These are phyloP conservation scores for Sarcodon aspratus DNA, from an alignment of 768 basidiomycete species.

Conservation along the genomic window DNA sequence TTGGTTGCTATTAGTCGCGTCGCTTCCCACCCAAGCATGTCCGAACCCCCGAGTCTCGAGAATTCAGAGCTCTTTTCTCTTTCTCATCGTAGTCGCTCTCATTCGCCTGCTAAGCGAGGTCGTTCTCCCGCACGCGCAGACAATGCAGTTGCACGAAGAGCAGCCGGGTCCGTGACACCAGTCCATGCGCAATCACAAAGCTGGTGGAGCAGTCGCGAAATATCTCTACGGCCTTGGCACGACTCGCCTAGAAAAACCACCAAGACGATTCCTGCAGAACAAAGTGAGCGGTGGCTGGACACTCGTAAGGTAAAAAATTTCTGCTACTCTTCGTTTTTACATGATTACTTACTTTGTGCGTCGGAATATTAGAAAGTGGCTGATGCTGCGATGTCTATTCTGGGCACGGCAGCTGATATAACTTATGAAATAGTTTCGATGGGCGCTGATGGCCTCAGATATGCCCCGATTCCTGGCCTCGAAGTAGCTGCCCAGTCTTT, in stretches of 20 bases:
- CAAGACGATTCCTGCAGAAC: constrained; percentile 14
- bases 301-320: constrained; percentile 13
- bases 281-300: constrained; percentile 15
- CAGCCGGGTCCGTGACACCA: too few species aligned
- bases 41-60: too few species aligned
- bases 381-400: constrained; percentile 23
- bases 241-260: constrained; percentile 10
- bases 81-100: too few species aligned
- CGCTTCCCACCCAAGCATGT: too few species aligned
- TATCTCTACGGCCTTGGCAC: constrained; percentile 14
- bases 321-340: background rate
- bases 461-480: constrained; percentile 48
- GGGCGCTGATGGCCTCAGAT: constrained; percentile 31
- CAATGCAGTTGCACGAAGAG: too few species aligned
- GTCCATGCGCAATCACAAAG: background rate
- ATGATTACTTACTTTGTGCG: background rate
- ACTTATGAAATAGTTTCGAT: constrained; percentile 33
- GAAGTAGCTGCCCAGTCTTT: constrained; percentile 38
- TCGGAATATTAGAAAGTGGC: constrained; percentile 21
- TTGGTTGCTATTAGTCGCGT: too few species aligned
- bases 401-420: constrained; percentile 29
- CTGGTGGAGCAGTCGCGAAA: constrained; percentile 12
- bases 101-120: too few species aligned
- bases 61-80: too few species aligned
- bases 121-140: too few species aligned